A percentile compares a stretch with the other conserved stretches of the same genome.
These are phyloP conservation scores for Psophocarpus tetragonolobus DNA, from an alignment of 306 rosid species.

Conservation along the genomic window DNA sequence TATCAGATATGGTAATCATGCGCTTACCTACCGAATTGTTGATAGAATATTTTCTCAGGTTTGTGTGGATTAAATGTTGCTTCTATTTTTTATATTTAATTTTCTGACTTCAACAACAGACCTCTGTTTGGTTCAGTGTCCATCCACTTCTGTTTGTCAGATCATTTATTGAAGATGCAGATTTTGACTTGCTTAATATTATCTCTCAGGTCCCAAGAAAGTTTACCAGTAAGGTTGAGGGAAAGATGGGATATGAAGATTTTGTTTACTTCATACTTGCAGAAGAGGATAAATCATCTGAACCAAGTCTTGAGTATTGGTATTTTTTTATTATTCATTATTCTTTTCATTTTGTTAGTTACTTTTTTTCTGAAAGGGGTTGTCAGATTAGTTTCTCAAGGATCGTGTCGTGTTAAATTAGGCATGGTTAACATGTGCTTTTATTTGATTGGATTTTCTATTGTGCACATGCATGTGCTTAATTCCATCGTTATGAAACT, in stretches of 20 bases:
- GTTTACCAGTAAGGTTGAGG: slow-evolving; percentile 94
- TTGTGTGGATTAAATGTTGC: slow-evolving; percentile 40
- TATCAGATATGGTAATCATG: slow-evolving; percentile 99
- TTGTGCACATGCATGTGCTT: slow-evolving; percentile 4
- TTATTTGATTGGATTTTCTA: slow-evolving; percentile 18
- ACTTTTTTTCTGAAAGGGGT: slow-evolving; percentile 25
- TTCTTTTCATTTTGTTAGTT: slow-evolving; percentile 23
- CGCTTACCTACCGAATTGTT: slow-evolving; percentile 97
- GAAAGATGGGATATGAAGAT: slow-evolving; percentile 99
- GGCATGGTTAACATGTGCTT: slow-evolving; percentile 16
- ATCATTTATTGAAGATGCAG: slow-evolving; percentile 25
- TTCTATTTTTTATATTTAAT: slow-evolving; percentile 28
- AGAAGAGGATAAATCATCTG: slow-evolving; percentile 97
- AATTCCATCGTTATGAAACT: not conserved
- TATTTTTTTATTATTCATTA: slow-evolving; percentile 44
- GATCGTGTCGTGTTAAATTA: slow-evolving; percentile 15
- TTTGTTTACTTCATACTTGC: slow-evolving; percentile 94
- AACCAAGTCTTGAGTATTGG: slow-evolving; percentile 99
- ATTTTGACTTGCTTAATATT: slow-evolving; percentile 32
- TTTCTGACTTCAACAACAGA: slow-evolving; percentile 7
- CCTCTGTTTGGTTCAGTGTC: slow-evolving; percentile 8
- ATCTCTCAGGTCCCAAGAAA: slow-evolving; percentile 81
- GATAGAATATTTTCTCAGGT: slow-evolving; percentile 99
- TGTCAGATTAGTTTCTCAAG: slow-evolving; percentile 15
- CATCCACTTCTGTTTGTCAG: not conserved